These are phyloP conservation scores for Phascolomyces articulosus DNA, from an alignment of 371 early-diverging fungal species.

Conservation along the genomic window DNA sequence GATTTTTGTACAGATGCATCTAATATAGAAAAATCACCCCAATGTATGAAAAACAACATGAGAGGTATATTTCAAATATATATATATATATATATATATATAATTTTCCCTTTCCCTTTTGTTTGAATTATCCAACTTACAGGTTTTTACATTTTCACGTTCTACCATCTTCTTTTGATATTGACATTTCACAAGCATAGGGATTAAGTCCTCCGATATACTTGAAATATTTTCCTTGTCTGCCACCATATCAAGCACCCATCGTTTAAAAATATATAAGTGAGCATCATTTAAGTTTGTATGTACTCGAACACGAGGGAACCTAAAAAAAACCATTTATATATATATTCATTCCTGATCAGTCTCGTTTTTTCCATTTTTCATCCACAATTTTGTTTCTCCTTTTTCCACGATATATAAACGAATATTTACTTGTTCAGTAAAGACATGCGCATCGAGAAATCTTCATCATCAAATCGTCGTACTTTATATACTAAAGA, in stretches of 20 bases:
- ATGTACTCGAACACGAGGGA: constrained; percentile 75
- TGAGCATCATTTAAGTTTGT: constrained; percentile 87
- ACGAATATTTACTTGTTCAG: constrained; percentile 54
- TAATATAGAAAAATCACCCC: constrained; percentile 6
- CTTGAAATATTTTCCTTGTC: constrained; percentile 73
- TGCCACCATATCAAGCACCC: constrained; percentile 84
- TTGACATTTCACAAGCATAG: constrained; percentile 80
- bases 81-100: no score
- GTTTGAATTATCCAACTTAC: constrained; percentile 36
- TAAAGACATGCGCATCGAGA: constrained; percentile 77
- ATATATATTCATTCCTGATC: no score
- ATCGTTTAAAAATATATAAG: constrained; percentile 86
- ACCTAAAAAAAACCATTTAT: constrained; percentile 40
- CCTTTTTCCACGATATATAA: neutral
- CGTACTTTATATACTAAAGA: constrained; percentile 73
- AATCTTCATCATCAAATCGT: constrained; percentile 65
- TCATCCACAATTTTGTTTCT: no score
- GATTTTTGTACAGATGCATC: constrained; percentile 36
- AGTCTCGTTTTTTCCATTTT: no score
- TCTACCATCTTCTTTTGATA: constrained; percentile 69
- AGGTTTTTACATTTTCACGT: constrained; percentile 66
- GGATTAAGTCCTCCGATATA: constrained; percentile 85
- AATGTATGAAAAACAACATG: no score
- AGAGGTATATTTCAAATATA: no score
- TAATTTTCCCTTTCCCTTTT: no score